phyloP scores from a whole-genome alignment of 2,329 filamentous ascomycete species.

The Stemphylium vesicarium region DNA sequence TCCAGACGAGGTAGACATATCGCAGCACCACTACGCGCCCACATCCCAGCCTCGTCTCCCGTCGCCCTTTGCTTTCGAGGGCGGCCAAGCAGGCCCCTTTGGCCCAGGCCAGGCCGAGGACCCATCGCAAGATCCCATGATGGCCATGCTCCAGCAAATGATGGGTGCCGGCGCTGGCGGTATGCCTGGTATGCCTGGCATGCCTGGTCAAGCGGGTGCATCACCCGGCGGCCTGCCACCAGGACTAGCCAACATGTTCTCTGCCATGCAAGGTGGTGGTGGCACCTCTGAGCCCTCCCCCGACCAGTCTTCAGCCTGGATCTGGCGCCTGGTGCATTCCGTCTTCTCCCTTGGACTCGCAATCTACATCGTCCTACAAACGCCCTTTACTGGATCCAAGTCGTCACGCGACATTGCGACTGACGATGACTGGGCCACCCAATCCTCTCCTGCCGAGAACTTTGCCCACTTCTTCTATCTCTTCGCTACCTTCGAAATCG shows the following conservation, averaged over 20 bases:
- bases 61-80: constrained; percentile 43
- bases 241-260: constrained; percentile 53
- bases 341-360: constrained; percentile 73
- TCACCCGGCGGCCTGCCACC: constrained; percentile 46
- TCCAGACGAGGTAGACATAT: constrained; percentile 80
- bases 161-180: constrained; percentile 57
- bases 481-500: constrained; percentile 78
- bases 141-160: constrained; percentile 79
- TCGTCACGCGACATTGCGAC: constrained; percentile 56
- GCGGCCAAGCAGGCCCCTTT: constrained; percentile 25
- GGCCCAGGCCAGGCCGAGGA: constrained; percentile 30
- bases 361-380: constrained; percentile 71
- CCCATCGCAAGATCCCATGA: constrained; percentile 67
- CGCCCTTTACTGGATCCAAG: constrained; percentile 72
- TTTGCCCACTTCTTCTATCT: constrained; percentile 73
- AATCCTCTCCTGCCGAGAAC: constrained; percentile 47
- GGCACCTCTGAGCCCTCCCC: constrained; percentile 44
- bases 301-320: constrained; percentile 54
- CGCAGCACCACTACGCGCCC: constrained; percentile 72
- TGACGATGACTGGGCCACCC: constrained; percentile 40
- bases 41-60: constrained; percentile 52
- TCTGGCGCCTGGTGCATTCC: constrained; percentile 78
- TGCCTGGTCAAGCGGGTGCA: constrained; percentile 33
- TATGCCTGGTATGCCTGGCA: constrained; percentile 44
- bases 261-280: constrained; percentile 54